Base-by-base conservation (phyloP, 108 stramenopile genomes). In the Skeletonema menzelii region DNA sequence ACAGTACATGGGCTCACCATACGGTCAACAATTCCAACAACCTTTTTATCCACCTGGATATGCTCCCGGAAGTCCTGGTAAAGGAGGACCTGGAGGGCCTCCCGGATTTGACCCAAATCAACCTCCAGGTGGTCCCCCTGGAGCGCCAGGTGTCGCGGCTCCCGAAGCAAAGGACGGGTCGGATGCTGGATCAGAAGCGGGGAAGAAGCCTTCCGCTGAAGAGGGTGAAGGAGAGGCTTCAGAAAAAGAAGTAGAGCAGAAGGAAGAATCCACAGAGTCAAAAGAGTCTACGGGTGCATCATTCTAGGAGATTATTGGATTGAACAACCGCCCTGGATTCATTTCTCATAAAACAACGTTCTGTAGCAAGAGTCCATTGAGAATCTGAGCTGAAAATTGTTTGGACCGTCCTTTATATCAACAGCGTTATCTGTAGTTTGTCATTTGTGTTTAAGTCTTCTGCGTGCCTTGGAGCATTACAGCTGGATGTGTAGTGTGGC, bases 11-110 rank as follows among this genome's bases (percentile, higher is more conserved):
- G 49, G 49, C 8, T 53, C 49, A 8, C 49, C 49, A 2, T 53
- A 53, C 22, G 49, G 49, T 4, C 49, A 53, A 53, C 49, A 53
- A 53, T 53, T 53, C 22, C 49, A 53, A 53, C 49, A 53, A 53
- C 49, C 49, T 10, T 53, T 22, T 22, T 53, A 53, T 22, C 49
- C 49, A 53, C 49, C 49, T 2, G 49, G 49, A 7, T 53, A 53
- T 22, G n/a, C 19, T 24, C 49, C 49, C 4, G 49, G 20, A 20
- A 53, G 49, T 53, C 49, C 49, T 24, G 49, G 49, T 53, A 53
- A 53, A 22, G 49, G 49, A 22, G 49, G 49, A 22, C 15, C 49
- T 22, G 49, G 49, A 22, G 49, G 49, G 8, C 15, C 49, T 22
- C 49, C 49, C 2, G 49, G 49, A 24, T 53, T 22, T 22, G 49